Evolutionary conservation across 768 basidiomycete species (phyloP), one percentile per base, ranked within the genome.

Genomic region (Lactarius trivialis): DNA sequence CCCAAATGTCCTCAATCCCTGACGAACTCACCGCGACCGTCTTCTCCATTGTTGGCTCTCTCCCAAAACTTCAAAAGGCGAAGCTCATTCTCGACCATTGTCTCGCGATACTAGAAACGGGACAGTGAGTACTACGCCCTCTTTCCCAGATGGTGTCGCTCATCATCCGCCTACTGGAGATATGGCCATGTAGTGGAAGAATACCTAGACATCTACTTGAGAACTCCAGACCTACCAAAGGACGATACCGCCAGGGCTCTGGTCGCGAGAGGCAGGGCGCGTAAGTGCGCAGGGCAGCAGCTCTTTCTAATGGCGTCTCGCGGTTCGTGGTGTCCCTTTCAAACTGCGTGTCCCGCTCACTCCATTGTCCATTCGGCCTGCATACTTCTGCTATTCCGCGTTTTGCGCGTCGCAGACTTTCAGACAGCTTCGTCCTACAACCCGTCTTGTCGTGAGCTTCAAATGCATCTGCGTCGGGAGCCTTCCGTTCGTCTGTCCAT

Each of bases 171-270:
- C 28, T 7, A 41, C 7, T 32, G 51, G 55, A 88, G 85, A 67
- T 86, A 85, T 74, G 84, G 83, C 17, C 73, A 76, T 43, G 80
- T 85, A 32, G 85, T 86, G 30, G 85, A 86, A 70, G 81, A 78
- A 52, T 86, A 85, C 68, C 68, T 87, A 28, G 85, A 88, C 17
- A 83, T 86, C 19, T 87, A 85, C 68, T 70, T 88, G 51, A 75
- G 78, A 59, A 86, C 85, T 17, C 85, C 85, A 0, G 79, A 81
- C 53, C 70, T 88, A 17, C 72, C 81, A 26, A 77, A 74, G 53
- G 74, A 75, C 50, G 80, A 85, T 62, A 69, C 83, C 2, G 78
- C 80, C 4, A 78, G 74, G 60, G 86, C 85, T 1, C 71, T 86
- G 60, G 67, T 85, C 9, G 84, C 84, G 1, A 73, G 86, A 41